Base-by-base conservation (phyloP, 208 protist species). In the Trypanosoma brucei region DNA sequence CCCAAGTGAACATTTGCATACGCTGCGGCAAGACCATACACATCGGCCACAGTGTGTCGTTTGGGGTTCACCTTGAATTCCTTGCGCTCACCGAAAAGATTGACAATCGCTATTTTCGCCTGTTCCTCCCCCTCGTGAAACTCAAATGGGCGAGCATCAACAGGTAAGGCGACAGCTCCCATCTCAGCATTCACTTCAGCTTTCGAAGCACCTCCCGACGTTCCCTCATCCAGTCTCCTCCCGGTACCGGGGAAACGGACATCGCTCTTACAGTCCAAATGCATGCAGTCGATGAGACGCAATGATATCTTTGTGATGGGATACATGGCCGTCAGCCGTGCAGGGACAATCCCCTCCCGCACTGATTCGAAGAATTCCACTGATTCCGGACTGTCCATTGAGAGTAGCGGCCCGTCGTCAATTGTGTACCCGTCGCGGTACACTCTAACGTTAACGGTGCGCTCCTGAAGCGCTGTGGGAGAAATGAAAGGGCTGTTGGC, bases 31-130 rank as follows among this genome's bases (percentile, higher is more conserved):
- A 92, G 59, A 37, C 56, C 33, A 73, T 89, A 92, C 35, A 94
- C 61, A 59, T 94, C 88, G 39, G 68, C 68, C 36, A 94, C 83
- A 0, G 83, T 90, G 72, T 92, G 85, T 0, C 79, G 81, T 2
- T 67, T 69, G 7, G 88, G 82, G 59, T 94, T 92, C 42, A 94
- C 73, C 48, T 64, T 76, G 3, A 92, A 70, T 66, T 89, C 78
- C 49, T 69, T 75, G 50, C 76, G 72, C 52, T 86, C 72, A 0
- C 85, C 88, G 0, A 64, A 55, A 44, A 81, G 75, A 59, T 80
- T 89, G 14, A 94, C 65, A 52, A 94, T 68, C 31, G 77, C 71
- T 38, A 94, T 53, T 42, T 76, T 74, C 34, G 82, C 76, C n/a
- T 68, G 65, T 49, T 83, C 76, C 42, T 84, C 82, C 13, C 61